Percentiles rank a stretch among this genome's conserved stretches.
Evolutionary conservation across 148 eudicot species (phyloP).

Genomic region (Fagopyrum homotropicum): DNA sequence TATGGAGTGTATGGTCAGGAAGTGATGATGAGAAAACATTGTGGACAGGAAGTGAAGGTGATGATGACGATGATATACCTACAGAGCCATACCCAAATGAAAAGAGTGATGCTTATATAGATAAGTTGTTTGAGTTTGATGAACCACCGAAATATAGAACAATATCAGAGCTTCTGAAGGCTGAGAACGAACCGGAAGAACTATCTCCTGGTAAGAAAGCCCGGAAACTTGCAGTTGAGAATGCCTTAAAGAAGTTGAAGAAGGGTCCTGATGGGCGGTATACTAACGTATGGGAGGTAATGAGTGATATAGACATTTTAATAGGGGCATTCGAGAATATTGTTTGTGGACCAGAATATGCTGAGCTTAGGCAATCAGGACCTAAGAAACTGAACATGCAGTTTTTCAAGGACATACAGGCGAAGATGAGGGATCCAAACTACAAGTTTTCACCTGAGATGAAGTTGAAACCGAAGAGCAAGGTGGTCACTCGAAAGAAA

Average conservation of each 20-base stretch:
- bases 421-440: slow-evolving; percentile 88
- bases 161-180: slow-evolving; percentile 57
- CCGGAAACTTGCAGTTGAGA: slow-evolving; percentile 85
- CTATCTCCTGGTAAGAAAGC: slow-evolving; percentile 90
- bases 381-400: slow-evolving; percentile 79
- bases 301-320: slow-evolving; percentile 85
- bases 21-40: slow-evolving; percentile 85
- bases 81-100: slow-evolving; percentile 85
- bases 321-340: slow-evolving; percentile 94
- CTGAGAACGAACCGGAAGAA: slow-evolving; percentile 81
- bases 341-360: slow-evolving; percentile 90
- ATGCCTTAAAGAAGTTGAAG: slow-evolving; percentile 82
- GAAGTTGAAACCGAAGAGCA: slow-evolving; percentile 90
- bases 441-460: slow-evolving; percentile 78
- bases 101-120: slow-evolving; percentile 76
- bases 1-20: slow-evolving; percentile 78
- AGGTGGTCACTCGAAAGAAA: slow-evolving; percentile 64
- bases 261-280: slow-evolving; percentile 98
- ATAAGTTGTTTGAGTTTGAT: slow-evolving; percentile 82
- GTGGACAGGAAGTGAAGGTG: slow-evolving; percentile 93
- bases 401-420: slow-evolving; percentile 93
- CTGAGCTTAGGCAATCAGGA: slow-evolving; percentile 84
- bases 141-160: slow-evolving; percentile 78
- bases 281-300: slow-evolving; percentile 86
- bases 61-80: slow-evolving; percentile 81